Evolutionary conservation across 2,329 filamentous ascomycete species (phyloP).

Genomic region (Hysterium pulicare): DNA sequence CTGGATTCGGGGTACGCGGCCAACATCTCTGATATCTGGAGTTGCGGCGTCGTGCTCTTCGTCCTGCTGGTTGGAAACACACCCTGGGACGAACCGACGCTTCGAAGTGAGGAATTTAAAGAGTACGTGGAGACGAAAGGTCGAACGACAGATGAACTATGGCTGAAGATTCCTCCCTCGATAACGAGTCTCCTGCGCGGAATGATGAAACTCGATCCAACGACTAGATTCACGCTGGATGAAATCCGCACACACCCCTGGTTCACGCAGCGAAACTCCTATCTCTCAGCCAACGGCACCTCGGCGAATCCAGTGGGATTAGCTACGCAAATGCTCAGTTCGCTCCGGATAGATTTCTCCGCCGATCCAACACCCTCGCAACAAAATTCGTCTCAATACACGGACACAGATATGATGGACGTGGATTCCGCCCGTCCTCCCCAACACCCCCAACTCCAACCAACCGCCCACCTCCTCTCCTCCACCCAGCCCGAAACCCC

Average conservation of each 20-base stretch:
- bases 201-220: slow-evolving; percentile 82
- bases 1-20: slow-evolving; percentile 64
- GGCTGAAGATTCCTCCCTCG: slow-evolving; percentile 71
- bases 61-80: slow-evolving; percentile 94
- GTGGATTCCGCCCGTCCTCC: slow-evolving; percentile 51
- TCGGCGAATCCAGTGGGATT: slow-evolving; percentile 76
- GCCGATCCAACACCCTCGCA: slow-evolving; percentile 58
- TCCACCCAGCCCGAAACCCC: slow-evolving; percentile 85
- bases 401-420: slow-evolving; percentile 61
- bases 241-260: slow-evolving; percentile 89
- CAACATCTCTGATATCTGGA: slow-evolving; percentile 91
- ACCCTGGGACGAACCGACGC: slow-evolving; percentile 91
- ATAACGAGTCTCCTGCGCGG: slow-evolving; percentile 81
- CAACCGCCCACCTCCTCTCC: slow-evolving; percentile 56
- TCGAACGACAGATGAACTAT: slow-evolving; percentile 80
- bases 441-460: slow-evolving; percentile 32
- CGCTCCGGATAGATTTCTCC: slow-evolving; percentile 82
- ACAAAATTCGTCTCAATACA: slow-evolving; percentile 38
- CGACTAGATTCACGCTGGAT: slow-evolving; percentile 76
- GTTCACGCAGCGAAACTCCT: slow-evolving; percentile 81
- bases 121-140: slow-evolving; percentile 80
- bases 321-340: slow-evolving; percentile 93
- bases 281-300: slow-evolving; percentile 70
- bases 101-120: slow-evolving; percentile 82
- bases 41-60: slow-evolving; percentile 95